These are phyloP conservation scores for Peronospora destructor DNA, from an alignment of 352 stramenopile species.

Conservation along the genomic window DNA sequence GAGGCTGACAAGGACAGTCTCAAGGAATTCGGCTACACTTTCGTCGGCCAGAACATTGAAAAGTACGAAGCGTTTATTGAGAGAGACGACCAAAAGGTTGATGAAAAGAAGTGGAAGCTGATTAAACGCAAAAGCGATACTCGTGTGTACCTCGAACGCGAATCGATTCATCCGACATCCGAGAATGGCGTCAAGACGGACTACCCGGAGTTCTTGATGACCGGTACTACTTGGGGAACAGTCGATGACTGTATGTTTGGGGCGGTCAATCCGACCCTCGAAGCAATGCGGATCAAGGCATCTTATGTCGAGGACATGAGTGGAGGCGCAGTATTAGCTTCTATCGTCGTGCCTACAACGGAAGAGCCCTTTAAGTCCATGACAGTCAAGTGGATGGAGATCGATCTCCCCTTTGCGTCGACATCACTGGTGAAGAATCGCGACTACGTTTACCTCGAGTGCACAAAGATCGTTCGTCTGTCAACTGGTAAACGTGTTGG, in stretches of 20 bases:
- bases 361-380: conserved; percentile 42
- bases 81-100: conserved; percentile 13
- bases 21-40: conserved; percentile 23
- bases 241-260: conserved; percentile 44
- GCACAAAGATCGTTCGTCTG: conserved; percentile 29
- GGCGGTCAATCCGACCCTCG: conserved; percentile 27
- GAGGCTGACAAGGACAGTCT: conserved; percentile 14
- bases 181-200: conserved; percentile 3
- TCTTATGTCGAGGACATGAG: conserved; percentile 42
- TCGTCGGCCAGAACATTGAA: conserved; percentile 25
- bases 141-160: conserved; percentile 24
- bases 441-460: conserved; percentile 44
- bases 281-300: conserved; percentile 34
- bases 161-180: conserved; percentile 9
- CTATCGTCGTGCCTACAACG: conserved; percentile 29
- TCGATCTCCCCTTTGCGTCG: conserved; percentile 26
- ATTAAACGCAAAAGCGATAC: conserved; percentile 28
- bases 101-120: conserved; percentile 32
- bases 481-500: conserved; percentile 34
- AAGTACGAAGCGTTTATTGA: conserved; percentile 38
- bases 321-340: conserved; percentile 35
- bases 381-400: conserved; percentile 34
- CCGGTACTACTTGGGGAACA: conserved; percentile 29
- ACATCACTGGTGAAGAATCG: conserved; percentile 30
- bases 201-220: conserved; percentile 23